Evolutionary conservation across 257 asterid species (phyloP).

Genomic region (Linaria vulgaris): DNA sequence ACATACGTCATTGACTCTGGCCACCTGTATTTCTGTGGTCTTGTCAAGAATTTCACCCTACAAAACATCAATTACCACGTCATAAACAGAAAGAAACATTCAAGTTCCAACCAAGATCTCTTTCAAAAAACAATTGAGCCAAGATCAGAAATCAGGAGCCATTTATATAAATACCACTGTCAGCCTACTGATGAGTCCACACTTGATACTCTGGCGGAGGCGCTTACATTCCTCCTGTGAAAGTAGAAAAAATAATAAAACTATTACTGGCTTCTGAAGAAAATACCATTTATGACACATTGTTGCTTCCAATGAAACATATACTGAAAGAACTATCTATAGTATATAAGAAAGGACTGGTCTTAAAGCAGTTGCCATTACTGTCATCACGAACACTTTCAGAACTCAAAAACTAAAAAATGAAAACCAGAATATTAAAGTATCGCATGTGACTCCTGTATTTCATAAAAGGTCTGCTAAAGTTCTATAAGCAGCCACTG

Average conservation of each 20-base stretch:
- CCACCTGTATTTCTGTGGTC: constrained; percentile 83
- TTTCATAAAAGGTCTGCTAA: too few species aligned
- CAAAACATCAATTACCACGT: constrained; percentile 31
- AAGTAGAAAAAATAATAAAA: constrained; percentile 13
- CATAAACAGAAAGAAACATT: constrained; percentile 15
- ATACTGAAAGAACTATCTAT: neutral
- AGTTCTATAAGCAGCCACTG: neutral
- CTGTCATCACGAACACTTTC: constrained; percentile 12
- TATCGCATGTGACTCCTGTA: too few species aligned
- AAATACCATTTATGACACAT: neutral
- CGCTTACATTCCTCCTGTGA: constrained; percentile 98
- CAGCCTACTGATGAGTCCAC: constrained; percentile 84
- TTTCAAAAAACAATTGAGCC: too few species aligned
- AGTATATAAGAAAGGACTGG: constrained; percentile 1
- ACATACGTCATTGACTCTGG: constrained; percentile 93
- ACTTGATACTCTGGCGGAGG: constrained; percentile 95
- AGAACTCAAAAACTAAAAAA: constrained; percentile 5
- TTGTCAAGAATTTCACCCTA: constrained; percentile 99
- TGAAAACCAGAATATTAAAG: constrained; percentile 6
- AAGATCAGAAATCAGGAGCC: constrained; percentile 17
- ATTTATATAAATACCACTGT: constrained; percentile 67
- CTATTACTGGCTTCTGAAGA: neutral
- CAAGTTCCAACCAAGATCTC: constrained; percentile 13
- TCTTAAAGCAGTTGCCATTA: constrained; percentile 12
- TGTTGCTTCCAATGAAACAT: constrained; percentile 9